Evolutionary conservation across 169 alveolate genomes (phyloP).

Genomic region (Cryptosporidium felis): DNA sequence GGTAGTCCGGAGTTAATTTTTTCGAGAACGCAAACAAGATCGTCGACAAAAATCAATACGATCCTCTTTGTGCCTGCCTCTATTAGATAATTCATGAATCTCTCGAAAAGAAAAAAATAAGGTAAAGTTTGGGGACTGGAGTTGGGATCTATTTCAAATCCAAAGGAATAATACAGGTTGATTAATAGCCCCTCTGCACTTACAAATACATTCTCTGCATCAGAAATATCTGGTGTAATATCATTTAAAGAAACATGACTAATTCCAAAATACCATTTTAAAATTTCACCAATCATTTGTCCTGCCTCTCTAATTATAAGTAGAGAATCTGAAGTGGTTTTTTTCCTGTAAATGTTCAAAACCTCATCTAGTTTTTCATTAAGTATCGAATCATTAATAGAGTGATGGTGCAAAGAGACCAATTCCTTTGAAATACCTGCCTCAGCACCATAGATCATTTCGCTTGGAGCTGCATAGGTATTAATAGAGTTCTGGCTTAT

Average conservation of each 20-base stretch:
- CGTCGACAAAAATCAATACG: constrained; percentile 26
- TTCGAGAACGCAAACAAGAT: constrained; percentile 5
- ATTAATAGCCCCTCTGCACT: constrained; percentile 51
- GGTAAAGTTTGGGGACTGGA: constrained; percentile 61
- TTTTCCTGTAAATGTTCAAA: background rate
- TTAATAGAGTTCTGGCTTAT: background rate
- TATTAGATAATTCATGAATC: constrained; percentile 44
- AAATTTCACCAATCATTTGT: constrained; percentile 24
- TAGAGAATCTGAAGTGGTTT: background rate
- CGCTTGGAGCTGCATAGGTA: constrained; percentile 5
- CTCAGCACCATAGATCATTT: background rate
- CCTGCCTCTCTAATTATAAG: constrained; percentile 18
- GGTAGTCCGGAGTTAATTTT: constrained; percentile 43
- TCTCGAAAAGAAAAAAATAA: constrained; percentile 41
- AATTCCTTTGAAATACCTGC: constrained; percentile 1
- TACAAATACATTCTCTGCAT: constrained; percentile 65
- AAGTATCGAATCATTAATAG: constrained; percentile 7
- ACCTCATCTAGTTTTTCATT: constrained; percentile 30
- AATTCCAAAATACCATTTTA: constrained; percentile 58
- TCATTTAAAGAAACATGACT: constrained; percentile 40
- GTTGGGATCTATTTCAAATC: constrained; percentile 10
- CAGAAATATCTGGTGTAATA: constrained; percentile 64
- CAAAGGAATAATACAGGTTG: constrained; percentile 45
- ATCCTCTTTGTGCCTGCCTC: constrained; percentile 64
- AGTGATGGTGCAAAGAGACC: background rate